Base-by-base conservation (phyloP, 306 rosid genomes). In the Hippophae tibetana region DNA sequence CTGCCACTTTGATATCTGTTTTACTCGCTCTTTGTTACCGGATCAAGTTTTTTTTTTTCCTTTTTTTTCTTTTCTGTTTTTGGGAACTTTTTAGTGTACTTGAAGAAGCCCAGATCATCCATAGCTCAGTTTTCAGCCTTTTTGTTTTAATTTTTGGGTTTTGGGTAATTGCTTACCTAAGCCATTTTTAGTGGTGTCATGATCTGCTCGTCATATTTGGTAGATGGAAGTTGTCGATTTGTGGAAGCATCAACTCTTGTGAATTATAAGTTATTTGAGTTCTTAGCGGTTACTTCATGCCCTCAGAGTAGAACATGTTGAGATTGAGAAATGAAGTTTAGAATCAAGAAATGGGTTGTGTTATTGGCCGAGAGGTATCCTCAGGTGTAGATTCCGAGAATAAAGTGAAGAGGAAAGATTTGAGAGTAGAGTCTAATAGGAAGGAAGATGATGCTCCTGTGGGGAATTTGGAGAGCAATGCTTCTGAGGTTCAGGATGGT, bases 281-380 rank as follows among this genome's bases (percentile, higher is more conserved):
- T 67, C 62, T 61, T 71, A 63, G 63, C 59, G 69, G 27, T 69
- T 73, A 60, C 69, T 68, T 76, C 54, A 42, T 42, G 47, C 47
- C 52, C 13, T 60, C 62, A 58, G 79, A 66, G 64, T 13, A 48
- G 62, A 65, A n/a, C 63, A 73, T 81, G 87, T 62, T 67, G 58
- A 31, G 38, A 31, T 31, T 31, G 38, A 78, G 66, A 43, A 50
- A 79, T 70, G 85, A 78, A 70, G 78, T 72, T 72, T 82, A 79
- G 87, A 71, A 82, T 86, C 47, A 65, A 77, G 82, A 64, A 68
- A 90, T 86, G 97, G 95, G 97, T 68, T 89, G 97, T 75, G 76
- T 86, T 67, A 62, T 78, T 70, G 72, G 95, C 69, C 78, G 94
- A 59, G 94, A 82, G 58, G 68, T 52, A 14, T 71, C 85, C 7